phyloP scores from a whole-genome alignment of 1,139 yeast species.

The Hansenula anomala region DNA sequence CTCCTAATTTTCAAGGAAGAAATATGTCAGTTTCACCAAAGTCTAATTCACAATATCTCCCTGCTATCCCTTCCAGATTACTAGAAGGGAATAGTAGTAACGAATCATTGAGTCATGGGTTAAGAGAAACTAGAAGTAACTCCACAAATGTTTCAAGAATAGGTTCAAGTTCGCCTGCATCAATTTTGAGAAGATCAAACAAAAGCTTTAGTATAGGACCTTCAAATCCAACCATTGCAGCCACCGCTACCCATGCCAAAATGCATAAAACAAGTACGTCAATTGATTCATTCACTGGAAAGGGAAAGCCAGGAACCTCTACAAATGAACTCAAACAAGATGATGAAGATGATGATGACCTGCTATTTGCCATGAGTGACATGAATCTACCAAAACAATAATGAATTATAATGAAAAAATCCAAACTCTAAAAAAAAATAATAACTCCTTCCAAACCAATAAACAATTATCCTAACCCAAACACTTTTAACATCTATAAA shows the following conservation, averaged over 20 bases:
- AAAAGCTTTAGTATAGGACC: constrained; percentile 25
- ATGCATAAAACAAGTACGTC: constrained; percentile 28
- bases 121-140: constrained; percentile 16
- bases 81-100: constrained; percentile 27
- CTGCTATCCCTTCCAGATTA: constrained; percentile 41
- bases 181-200: constrained; percentile 18
- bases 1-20: not conserved
- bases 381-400: constrained; percentile 44
- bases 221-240: constrained; percentile 31
- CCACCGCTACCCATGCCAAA: constrained; percentile 33
- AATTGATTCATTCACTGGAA: constrained; percentile 22
- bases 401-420: not conserved
- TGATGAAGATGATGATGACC: constrained; percentile 73
- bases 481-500: not conserved
- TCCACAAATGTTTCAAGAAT: constrained; percentile 14
- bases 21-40: constrained; percentile 23
- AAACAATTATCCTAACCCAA: too few relatives aligned
- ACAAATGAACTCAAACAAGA: constrained; percentile 14
- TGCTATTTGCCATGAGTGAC: constrained; percentile 87
- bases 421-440: not conserved
- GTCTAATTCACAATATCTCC: constrained; percentile 28
- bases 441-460: too few relatives aligned
- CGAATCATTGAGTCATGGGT: constrained; percentile 12
- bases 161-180: constrained; percentile 17
- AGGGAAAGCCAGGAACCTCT: constrained; percentile 2